Conservation (phyloP, 352 stramenopile genomes). For the Pythium phragmiticola region DNA sequence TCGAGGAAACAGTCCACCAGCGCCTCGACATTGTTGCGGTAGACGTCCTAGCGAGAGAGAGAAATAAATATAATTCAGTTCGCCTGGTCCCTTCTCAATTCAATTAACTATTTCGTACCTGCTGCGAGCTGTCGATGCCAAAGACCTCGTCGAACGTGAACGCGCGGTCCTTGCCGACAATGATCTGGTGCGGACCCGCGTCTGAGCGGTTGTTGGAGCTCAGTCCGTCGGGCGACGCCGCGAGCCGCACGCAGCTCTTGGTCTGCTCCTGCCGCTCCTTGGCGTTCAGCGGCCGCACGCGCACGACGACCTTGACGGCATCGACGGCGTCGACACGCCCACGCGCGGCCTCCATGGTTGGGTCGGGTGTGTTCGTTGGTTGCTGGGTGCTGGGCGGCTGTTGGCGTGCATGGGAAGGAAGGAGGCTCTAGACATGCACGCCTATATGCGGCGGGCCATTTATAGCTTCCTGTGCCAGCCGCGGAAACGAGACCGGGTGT, state of each 20-base stretch:
- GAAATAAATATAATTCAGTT: too few species aligned
- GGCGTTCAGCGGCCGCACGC: constrained; percentile 59
- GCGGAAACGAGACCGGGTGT: too few species aligned
- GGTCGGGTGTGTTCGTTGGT: too few species aligned
- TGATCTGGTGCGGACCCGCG: constrained; percentile 53
- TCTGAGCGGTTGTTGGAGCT: constrained; percentile 26
- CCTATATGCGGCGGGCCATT: too few species aligned
- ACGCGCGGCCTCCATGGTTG: constrained; percentile 9
- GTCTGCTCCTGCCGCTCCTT: constrained; percentile 69
- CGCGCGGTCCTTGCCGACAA: constrained; percentile 78
- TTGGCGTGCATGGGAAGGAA: too few species aligned
- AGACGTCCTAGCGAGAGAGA: constrained; percentile 59
- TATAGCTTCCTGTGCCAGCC: too few species aligned
- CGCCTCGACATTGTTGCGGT: constrained; percentile 91
- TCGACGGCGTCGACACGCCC: constrained; percentile 32
- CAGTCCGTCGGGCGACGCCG: constrained; percentile 47
- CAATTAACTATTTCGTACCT: constrained; percentile 26
- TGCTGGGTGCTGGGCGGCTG: neutral
- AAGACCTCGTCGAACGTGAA: constrained; percentile 92
- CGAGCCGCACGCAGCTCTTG: constrained; percentile 75
- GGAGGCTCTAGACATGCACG: too few species aligned
- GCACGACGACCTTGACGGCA: constrained; percentile 73
- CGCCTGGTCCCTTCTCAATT: too few species aligned
- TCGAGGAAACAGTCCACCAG: constrained; percentile 92
- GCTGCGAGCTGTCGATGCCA: constrained; percentile 65